phyloP scores from a whole-genome alignment of 1,284 basidiomycete species.

The Melampsora americana region DNA sequence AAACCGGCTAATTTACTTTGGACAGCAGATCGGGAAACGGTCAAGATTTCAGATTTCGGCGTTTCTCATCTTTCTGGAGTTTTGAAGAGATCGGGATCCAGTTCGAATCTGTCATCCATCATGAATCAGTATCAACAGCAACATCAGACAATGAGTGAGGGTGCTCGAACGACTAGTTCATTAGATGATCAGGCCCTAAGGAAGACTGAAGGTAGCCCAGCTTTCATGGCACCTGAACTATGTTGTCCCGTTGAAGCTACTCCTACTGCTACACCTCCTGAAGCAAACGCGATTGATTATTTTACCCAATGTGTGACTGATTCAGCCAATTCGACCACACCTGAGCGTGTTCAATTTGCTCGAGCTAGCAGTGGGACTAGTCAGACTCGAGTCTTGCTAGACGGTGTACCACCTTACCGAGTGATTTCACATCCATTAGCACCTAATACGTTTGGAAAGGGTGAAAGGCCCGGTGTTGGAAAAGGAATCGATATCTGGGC shows the following conservation, averaged over 20 bases:
- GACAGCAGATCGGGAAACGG: conserved; percentile 69
- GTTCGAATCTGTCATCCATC: conserved; percentile 31
- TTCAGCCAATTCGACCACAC: conserved; percentile 47
- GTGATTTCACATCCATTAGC: conserved; percentile 34
- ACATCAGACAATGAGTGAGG: not conserved
- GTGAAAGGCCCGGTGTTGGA: conserved; percentile 69
- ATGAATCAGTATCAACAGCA: not conserved
- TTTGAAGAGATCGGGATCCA: conserved; percentile 60
- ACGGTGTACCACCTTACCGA: conserved; percentile 30
- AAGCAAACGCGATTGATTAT: conserved; percentile 42
- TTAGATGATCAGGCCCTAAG: conserved; percentile 82
- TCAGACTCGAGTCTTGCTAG: conserved; percentile 18
- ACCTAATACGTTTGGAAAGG: conserved; percentile 31
- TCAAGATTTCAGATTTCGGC: conserved; percentile 98
- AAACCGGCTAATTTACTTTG: conserved; percentile 96
- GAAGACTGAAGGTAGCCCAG: conserved; percentile 91
- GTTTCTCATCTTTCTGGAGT: conserved; percentile 92
- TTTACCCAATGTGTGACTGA: conserved; percentile 23
- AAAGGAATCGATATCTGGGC: conserved; percentile 99
- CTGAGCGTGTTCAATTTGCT: conserved; percentile 45
- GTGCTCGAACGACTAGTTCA: conserved; percentile 54
- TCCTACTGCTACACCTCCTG: conserved; percentile 46
- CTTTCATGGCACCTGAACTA: conserved; percentile 96
- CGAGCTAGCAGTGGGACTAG: conserved; percentile 1
- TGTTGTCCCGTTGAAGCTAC: conserved; percentile 60